phyloP scores from a whole-genome alignment of 2,329 filamentous ascomycete genomes.

The Phyllosticta ampelicida region DNA sequence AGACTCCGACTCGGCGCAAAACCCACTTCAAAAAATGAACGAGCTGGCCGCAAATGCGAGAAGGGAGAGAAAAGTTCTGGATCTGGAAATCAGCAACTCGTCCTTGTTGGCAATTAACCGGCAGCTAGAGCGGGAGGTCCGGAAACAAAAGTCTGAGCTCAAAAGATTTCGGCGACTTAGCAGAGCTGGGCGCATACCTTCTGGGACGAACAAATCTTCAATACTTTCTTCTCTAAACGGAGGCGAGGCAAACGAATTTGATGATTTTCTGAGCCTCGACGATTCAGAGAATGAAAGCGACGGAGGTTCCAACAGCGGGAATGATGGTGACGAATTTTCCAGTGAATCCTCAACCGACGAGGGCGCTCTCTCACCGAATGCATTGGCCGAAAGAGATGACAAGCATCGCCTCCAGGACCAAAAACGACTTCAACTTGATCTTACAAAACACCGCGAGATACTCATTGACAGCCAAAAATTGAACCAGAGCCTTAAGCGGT shows the following conservation, averaged over 20 bases:
- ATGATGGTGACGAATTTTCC: constrained; percentile 29
- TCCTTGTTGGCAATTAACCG: constrained; percentile 92
- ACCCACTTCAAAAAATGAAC: constrained; percentile 48
- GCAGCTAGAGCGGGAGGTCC: constrained; percentile 79
- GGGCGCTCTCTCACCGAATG: constrained; percentile 29
- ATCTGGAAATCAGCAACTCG: constrained; percentile 92
- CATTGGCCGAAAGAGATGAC: constrained; percentile 32
- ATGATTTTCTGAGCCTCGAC: constrained; percentile 27
- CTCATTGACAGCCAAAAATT: constrained; percentile 87
- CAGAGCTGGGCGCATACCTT: constrained; percentile 48
- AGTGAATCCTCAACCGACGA: constrained; percentile 44
- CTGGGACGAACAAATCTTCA: constrained; percentile 29
- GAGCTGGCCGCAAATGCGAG: constrained; percentile 81
- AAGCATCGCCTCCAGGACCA: constrained; percentile 64
- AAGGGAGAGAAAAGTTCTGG: constrained; percentile 86
- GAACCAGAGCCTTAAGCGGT: constrained; percentile 86
- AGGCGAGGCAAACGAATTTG: constrained; percentile 12
- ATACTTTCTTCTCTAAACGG: constrained; percentile 29
- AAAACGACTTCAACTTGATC: constrained; percentile 69
- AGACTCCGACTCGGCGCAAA: constrained; percentile 2
- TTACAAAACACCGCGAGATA: constrained; percentile 79
- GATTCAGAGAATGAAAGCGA: constrained; percentile 22
- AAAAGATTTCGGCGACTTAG: constrained; percentile 79
- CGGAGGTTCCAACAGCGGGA: constrained; percentile 23
- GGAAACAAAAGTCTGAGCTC: constrained; percentile 82